These are phyloP conservation scores for Vaucheria bursata DNA, from an alignment of 352 stramenopile species.

Conservation along the genomic window DNA sequence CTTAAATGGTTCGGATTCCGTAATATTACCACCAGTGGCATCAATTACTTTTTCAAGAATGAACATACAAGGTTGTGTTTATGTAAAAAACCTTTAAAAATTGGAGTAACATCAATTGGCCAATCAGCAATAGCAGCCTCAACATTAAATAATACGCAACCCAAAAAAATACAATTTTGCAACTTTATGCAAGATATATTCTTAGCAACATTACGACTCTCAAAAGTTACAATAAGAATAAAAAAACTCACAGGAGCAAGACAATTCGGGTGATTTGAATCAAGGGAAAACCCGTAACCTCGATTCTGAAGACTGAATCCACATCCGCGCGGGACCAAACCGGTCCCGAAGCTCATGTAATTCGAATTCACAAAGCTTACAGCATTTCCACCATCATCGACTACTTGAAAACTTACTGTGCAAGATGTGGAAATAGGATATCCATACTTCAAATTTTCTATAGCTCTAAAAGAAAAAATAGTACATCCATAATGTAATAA, in stretches of 20 bases:
- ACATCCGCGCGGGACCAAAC: constrained; percentile 75
- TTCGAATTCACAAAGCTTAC: constrained; percentile 97
- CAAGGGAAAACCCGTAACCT: constrained; percentile 81
- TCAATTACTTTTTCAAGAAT: no score
- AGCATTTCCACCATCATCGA: constrained; percentile 84
- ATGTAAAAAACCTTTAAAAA: no score
- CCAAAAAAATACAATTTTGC: no score
- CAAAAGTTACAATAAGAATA: neutral
- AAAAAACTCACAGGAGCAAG: constrained; percentile 62
- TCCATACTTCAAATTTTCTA: constrained; percentile 20
- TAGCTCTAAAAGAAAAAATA: constrained; percentile 8
- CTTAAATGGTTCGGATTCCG: no score
- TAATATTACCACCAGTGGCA: no score
- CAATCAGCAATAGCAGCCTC: no score
- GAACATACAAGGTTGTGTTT: no score
- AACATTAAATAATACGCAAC: no score
- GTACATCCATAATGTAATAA: no score
- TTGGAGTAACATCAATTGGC: no score
- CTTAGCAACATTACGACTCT: no score
- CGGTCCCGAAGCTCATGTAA: constrained; percentile 90
- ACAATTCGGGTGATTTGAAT: constrained; percentile 75
- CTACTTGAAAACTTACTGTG: constrained; percentile 62
- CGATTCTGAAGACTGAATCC: constrained; percentile 95
- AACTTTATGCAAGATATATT: no score
- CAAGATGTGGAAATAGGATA: constrained; percentile 22